Conservation (phyloP, 306 rosid genomes). For the Vachellia pachyceras region DNA sequence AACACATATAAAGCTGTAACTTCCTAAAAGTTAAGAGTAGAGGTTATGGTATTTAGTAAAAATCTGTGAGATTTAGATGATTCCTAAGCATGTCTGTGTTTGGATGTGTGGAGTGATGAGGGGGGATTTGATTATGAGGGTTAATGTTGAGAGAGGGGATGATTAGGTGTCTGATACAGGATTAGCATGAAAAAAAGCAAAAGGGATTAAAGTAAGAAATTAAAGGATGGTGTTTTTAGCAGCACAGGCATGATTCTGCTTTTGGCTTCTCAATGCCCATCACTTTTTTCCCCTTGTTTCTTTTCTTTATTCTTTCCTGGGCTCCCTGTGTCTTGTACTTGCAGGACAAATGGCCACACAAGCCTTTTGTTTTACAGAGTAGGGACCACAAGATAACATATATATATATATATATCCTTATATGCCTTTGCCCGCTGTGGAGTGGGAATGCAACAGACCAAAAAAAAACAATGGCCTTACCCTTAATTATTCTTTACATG, state of each 20-base stretch:
- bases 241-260: conserved; percentile 35
- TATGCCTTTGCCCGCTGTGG: conserved; percentile 37
- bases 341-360: conserved; percentile 59
- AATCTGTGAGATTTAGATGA: neutral
- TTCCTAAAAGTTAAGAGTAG: neutral
- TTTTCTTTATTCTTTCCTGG: conserved; percentile 3
- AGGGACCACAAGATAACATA: conserved; percentile 50
- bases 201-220: conserved; percentile 20
- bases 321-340: conserved; percentile 53
- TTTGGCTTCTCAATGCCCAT: conserved; percentile 12
- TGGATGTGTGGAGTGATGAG: neutral
- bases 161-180: conserved; percentile 15
- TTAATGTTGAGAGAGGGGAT: neutral
- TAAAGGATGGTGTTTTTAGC: conserved; percentile 41
- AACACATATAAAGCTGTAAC: neutral
- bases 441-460: conserved; percentile 1
- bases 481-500: neutral
- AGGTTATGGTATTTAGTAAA: neutral
- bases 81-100: neutral
- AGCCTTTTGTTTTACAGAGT: conserved; percentile 59
- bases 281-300: neutral
- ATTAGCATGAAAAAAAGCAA: conserved; percentile 21
- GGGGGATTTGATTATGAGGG: neutral
- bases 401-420: neutral
- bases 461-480: neutral